phyloP scores from a whole-genome alignment of 1,139 yeast species.

The Geotrichum aggregatum region DNA sequence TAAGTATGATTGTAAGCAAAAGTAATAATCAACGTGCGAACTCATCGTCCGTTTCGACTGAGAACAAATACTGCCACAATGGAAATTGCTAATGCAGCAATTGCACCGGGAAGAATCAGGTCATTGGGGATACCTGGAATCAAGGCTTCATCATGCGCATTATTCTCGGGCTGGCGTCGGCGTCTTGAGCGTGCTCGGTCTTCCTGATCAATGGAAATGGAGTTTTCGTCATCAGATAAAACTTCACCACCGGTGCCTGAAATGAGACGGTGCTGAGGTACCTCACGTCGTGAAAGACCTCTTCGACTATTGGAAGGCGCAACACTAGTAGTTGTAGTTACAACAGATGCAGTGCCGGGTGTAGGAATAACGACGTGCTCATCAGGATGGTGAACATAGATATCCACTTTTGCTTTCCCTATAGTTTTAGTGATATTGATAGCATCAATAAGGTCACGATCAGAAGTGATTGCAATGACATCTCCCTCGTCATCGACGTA shows the following conservation, averaged over 20 bases:
- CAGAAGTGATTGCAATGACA: slow-evolving; percentile 69
- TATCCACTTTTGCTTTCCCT: slow-evolving; percentile 60
- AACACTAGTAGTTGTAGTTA: no score
- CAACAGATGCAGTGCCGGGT: no score
- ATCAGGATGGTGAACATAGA: slow-evolving; percentile 67
- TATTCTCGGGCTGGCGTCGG: slow-evolving; percentile 15
- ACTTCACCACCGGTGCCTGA: no score
- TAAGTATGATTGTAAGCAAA: no score
- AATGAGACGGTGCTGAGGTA: no score
- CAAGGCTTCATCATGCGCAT: slow-evolving; percentile 26
- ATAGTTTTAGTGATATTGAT: slow-evolving; percentile 51
- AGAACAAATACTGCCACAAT: slow-evolving; percentile 52
- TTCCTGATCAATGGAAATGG: no score
- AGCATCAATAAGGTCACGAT: slow-evolving; percentile 70
- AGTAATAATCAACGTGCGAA: no score
- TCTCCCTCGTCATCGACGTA: slow-evolving; percentile 86
- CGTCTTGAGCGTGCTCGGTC: slow-evolving; percentile 24
- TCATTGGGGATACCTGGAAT: slow-evolving; percentile 58
- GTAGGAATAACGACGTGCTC: slow-evolving; percentile 41
- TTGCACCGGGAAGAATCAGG: slow-evolving; percentile 58
- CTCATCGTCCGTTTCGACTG: slow-evolving; percentile 15
- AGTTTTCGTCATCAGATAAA: no score
- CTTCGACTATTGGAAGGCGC: no score
- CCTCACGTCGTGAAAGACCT: no score
- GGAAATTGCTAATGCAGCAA: slow-evolving; percentile 60